Conservation (phyloP, 352 stramenopile genomes). For the Pythium phragmitis region DNA sequence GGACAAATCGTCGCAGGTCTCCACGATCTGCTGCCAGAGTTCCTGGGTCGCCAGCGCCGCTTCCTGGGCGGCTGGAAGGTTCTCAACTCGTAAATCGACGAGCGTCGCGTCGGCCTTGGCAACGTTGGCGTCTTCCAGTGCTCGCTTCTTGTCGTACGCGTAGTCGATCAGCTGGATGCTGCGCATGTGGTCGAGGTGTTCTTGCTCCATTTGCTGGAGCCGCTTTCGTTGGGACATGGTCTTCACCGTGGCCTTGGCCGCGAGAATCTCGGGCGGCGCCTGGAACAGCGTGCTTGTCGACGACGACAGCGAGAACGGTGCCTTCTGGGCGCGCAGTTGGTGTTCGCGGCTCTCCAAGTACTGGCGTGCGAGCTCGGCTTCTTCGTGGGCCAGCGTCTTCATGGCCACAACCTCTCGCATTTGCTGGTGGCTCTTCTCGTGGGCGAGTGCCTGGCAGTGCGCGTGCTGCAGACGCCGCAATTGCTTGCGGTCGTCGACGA, state of each 20-base stretch:
- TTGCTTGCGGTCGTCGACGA: constrained; percentile 47
- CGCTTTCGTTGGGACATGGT: constrained; percentile 38
- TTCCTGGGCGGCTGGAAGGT: constrained; percentile 33
- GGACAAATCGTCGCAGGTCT: constrained; percentile 42
- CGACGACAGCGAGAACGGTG: constrained; percentile 52
- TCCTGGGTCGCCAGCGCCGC: constrained; percentile 40
- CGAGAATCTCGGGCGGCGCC: constrained; percentile 61
- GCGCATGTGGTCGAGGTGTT: constrained; percentile 66
- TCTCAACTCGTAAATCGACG: constrained; percentile 41
- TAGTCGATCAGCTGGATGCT: constrained; percentile 76
- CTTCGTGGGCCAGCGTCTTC: constrained; percentile 55
- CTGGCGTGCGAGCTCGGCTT: constrained; percentile 41
- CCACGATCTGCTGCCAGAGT: constrained; percentile 52
- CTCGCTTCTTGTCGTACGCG: constrained; percentile 58
- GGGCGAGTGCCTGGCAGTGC: constrained; percentile 51
- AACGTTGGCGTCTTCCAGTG: constrained; percentile 43
- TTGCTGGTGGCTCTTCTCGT: constrained; percentile 41
- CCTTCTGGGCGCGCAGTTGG: constrained; percentile 44
- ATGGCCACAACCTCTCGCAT: constrained; percentile 55
- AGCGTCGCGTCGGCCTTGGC: constrained; percentile 55
- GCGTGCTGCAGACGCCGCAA: constrained; percentile 47
- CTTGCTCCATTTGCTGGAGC: constrained; percentile 48
- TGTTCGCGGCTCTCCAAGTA: constrained; percentile 48
- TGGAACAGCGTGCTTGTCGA: constrained; percentile 74
- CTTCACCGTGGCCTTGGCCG: constrained; percentile 55